Base-by-base conservation (phyloP, 805 yeast genomes). In the Kodamaea kaohsiungensis region DNA sequence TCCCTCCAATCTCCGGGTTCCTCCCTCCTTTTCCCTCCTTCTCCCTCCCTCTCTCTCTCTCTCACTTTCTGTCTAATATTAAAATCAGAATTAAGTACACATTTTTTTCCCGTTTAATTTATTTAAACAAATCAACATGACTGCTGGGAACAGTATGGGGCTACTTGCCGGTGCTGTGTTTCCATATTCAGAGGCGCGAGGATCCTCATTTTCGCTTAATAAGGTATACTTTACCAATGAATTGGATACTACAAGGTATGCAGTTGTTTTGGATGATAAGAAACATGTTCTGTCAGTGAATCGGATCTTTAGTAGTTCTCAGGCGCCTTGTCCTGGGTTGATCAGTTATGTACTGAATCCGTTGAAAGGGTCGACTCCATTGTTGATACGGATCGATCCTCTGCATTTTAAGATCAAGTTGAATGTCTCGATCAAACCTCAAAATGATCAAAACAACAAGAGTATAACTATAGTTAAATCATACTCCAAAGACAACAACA, bases 401-500 rank as follows among this genome's bases (percentile, higher is more conserved):
- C 30, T 46, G 12, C 64, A 56, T 48, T 56, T 53, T 54, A 61
- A 60, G 53, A 33, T 74, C 39, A 74, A 74, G 53, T 56, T 75
- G 12, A 68, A 61, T 45, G 59, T 75, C 7, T 57, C 68, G 1
- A 61, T 70, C 2, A 58, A 59, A n/a, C 60, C 62, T 3, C 40
- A 25, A 12, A 43, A 48, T 1, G n/a, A 49, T 0, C 48, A 35
- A 22, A 49, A 51, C 12, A 52, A 48, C 30, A 64, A 63, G 38
- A 59, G 68, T 16, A 57, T 76, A n/a, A 55, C 71, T 0, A 71
- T 76, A 12, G 67, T 71, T 9, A 75, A 75, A 46, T 58, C 73
- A 1, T 57, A 55, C 25, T 65, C 63, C 10, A 50, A 57, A n/a
- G 56, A 56, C 19, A 53, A 53, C 17, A 54, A 57, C 12, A 45